Percentiles rank a stretch among this genome's conserved stretches.
phyloP scores from a whole-genome alignment of 768 basidiomycete genomes.

The Pisolithus microcarpus region DNA sequence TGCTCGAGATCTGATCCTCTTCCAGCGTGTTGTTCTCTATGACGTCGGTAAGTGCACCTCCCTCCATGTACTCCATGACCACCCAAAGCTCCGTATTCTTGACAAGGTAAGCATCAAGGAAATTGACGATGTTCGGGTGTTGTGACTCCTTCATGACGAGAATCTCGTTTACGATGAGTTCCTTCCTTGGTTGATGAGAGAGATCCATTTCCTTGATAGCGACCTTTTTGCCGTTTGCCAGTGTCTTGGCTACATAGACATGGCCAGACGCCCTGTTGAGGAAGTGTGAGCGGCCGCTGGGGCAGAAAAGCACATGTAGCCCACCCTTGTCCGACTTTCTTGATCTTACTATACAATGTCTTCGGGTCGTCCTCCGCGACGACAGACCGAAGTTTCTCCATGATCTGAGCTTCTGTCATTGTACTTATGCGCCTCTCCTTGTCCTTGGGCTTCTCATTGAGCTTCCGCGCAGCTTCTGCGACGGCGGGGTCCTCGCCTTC shows the following conservation, averaged over 20 bases:
- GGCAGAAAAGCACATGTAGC: conserved; percentile 24
- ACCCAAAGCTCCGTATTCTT: conserved; percentile 91
- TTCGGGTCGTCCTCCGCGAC: conserved; percentile 86
- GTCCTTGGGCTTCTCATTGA: conserved; percentile 45
- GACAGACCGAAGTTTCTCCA: conserved; percentile 91
- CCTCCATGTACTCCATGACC: conserved; percentile 99
- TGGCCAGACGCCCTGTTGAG: conserved; percentile 83
- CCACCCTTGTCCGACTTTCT: conserved; percentile 98
- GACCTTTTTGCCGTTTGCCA: conserved; percentile 78
- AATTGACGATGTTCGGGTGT: conserved; percentile 96
- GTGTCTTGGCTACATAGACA: conserved; percentile 93
- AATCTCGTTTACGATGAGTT: conserved; percentile 96
- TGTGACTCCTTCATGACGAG: conserved; percentile 98
- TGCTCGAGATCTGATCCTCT: conserved; percentile 92
- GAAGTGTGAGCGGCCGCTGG: conserved; percentile 9
- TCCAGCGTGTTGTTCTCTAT: conserved; percentile 95
- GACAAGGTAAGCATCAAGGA: conserved; percentile 84
- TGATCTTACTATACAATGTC: conserved; percentile 88
- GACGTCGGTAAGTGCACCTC: conserved; percentile 93
- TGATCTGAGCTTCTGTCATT: conserved; percentile 96
- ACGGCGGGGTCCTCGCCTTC: conserved; percentile 42
- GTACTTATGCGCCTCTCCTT: conserved; percentile 87
- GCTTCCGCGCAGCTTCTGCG: conserved; percentile 64
- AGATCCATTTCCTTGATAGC: conserved; percentile 99
- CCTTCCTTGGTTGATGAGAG: conserved; percentile 90